Conservation (phyloP, 805 yeast genomes). For the Saccharomycopsis javanensis region DNA sequence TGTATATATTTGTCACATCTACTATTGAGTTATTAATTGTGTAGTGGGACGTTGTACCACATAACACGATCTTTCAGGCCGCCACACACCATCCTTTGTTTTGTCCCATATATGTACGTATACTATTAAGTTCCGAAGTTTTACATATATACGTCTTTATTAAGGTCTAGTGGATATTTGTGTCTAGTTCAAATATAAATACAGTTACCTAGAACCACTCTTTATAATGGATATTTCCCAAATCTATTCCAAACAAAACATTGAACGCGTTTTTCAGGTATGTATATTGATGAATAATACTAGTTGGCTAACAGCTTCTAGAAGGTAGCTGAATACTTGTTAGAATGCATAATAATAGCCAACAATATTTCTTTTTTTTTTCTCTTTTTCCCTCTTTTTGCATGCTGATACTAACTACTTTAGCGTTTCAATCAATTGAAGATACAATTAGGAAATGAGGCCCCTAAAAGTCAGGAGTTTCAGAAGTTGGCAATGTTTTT, state of each 20-base stretch:
- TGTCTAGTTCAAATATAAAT: too few relatives aligned
- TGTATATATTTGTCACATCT: background rate
- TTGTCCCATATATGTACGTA: background rate
- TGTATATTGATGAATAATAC: too few relatives aligned
- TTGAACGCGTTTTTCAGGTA: constrained; percentile 12
- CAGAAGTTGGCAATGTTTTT: constrained; percentile 11
- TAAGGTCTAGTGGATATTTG: too few relatives aligned
- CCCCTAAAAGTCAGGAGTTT: constrained; percentile 10
- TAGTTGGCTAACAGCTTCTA: too few relatives aligned
- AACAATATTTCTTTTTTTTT: background rate
- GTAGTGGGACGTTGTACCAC: background rate
- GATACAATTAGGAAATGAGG: constrained; percentile 13
- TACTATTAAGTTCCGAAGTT: background rate
- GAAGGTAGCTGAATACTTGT: too few relatives aligned
- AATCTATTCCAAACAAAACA: constrained; percentile 10
- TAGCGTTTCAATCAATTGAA: constrained; percentile 13
- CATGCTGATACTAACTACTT: background rate
- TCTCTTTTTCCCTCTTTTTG: background rate
- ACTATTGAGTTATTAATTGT: background rate
- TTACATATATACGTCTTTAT: background rate
- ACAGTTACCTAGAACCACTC: background rate
- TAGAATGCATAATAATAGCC: background rate
- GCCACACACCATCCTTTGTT: background rate
- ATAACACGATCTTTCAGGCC: background rate
- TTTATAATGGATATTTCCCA: constrained; percentile 8